phyloP scores from a whole-genome alignment of 2,329 filamentous ascomycete genomes.

The Hymenoscyphus fructigenus region DNA sequence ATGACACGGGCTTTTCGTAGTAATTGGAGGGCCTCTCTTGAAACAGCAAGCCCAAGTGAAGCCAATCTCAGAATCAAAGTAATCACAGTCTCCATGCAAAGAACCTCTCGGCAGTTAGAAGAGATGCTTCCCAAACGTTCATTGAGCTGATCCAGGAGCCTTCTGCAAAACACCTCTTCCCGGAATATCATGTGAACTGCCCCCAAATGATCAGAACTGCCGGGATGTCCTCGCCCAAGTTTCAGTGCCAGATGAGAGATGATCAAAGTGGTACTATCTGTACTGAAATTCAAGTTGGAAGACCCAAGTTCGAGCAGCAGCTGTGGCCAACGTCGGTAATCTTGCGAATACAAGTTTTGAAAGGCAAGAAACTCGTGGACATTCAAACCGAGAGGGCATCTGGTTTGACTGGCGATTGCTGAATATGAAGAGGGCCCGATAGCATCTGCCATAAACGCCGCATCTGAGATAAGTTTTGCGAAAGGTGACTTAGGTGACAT shows the following conservation, averaged over 20 bases:
- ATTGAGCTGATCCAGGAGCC: conserved; percentile 48
- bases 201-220: conserved; percentile 40
- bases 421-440: conserved; percentile 42
- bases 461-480: conserved; percentile 16
- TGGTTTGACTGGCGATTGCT: conserved; percentile 45
- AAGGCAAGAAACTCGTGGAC: conserved; percentile 51
- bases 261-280: conserved; percentile 48
- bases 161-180: conserved; percentile 50
- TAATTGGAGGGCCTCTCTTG: conserved; percentile 28
- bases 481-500: conserved; percentile 37
- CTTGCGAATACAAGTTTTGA: no score
- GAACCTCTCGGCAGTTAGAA: conserved; percentile 57
- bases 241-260: conserved; percentile 54
- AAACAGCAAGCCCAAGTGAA: conserved; percentile 23
- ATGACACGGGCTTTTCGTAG: conserved; percentile 45
- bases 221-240: conserved; percentile 46
- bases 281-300: conserved; percentile 59
- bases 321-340: conserved; percentile 47
- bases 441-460: conserved; percentile 22
- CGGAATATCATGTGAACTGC: conserved; percentile 49
- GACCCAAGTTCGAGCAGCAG: conserved; percentile 51
- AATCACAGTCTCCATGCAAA: conserved; percentile 58
- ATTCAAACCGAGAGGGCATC: conserved; percentile 47
- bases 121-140: conserved; percentile 47
- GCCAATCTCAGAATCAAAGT: conserved; percentile 47